Evolutionary conservation across 2,329 filamentous ascomycete species (phyloP), one percentile per base, ranked within the genome.

Genomic region (Malbranchea cinnamomea): DNA sequence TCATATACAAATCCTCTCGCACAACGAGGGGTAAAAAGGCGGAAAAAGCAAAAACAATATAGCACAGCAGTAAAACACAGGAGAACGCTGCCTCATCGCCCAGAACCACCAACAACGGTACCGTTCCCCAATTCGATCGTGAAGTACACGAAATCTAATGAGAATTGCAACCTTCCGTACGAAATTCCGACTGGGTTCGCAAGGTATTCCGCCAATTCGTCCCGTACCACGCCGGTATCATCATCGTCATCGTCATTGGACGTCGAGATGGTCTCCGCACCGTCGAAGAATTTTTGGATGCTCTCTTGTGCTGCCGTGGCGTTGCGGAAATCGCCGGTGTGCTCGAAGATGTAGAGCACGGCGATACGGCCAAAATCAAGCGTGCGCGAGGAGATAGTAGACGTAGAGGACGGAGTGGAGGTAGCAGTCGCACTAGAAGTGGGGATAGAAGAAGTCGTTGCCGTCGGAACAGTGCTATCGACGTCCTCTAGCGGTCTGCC

Each of bases 321-420:
- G 18, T 32, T 37, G 3, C 27, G 34, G 2, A 43, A 18, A 8
- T 35, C 25, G n/a, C 34, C 36, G 1, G 41, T 43, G 17, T 40
- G 30, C 21, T 47, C 39, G 15, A 44, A 41, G 28, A 49, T 40
- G 33, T 43, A 47, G 13, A 49, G 39, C 6, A 49, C 38, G 9
- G 41, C 37, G 12, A 42, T 36, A 23, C 46, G 44, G 11, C 41
- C 40, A 28, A 49, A 49, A 26, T 49, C 44, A 10, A 42, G 18
- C n/a, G 37, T 22, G 27, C 37, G 36, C 17, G 42, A 30, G 25
- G 42, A 39, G 14, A 31, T 9, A 12, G 35, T 11, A 29, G 37
- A 21, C 1, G 44, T 41, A 12, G 32, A 30, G 7, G 37, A 31
- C 4, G 36, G 20, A 9, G 31, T 37, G 6, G 36, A 23, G 11